Conservation (phyloP, 2,329 filamentous ascomycete genomes). For the Ramichloridium luteum region DNA sequence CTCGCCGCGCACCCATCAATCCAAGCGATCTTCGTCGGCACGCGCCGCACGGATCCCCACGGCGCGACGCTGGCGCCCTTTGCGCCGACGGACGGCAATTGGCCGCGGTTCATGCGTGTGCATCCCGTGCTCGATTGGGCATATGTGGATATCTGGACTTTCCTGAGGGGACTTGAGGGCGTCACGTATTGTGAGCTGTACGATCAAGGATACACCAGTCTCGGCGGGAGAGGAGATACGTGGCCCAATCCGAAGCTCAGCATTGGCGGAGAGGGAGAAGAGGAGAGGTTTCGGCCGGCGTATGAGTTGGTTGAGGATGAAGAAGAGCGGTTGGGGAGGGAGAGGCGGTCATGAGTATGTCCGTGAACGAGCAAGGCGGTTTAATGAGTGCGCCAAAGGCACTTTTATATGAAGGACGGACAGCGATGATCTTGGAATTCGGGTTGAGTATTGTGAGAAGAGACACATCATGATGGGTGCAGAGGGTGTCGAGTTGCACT, state of each 20-base stretch:
- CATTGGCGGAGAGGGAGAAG: conserved; percentile 21
- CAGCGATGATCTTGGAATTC: too few relatives aligned
- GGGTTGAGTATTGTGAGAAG: too few relatives aligned
- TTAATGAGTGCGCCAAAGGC: too few relatives aligned
- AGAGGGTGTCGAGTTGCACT: too few relatives aligned
- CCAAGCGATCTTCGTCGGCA: conserved; percentile 75
- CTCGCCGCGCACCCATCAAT: conserved; percentile 52
- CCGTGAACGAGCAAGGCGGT: too few relatives aligned
- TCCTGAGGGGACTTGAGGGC: conserved; percentile 63
- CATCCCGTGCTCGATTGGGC: conserved; percentile 98
- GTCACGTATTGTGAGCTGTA: conserved; percentile 82
- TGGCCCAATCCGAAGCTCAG: conserved; percentile 69
- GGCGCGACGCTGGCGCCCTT: conserved; percentile 69
- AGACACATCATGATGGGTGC: too few relatives aligned
- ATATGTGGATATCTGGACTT: conserved; percentile 87
- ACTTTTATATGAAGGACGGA: too few relatives aligned
- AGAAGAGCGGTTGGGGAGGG: conserved; percentile 66
- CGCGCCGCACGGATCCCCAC: conserved; percentile 83
- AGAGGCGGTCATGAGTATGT: conserved; percentile 10
- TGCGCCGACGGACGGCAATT: conserved; percentile 74
- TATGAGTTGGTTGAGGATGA: conserved; percentile 46
- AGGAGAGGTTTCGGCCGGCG: conserved; percentile 45
- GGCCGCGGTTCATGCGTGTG: conserved; percentile 85
- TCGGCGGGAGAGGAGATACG: conserved; percentile 85
- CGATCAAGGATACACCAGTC: conserved; percentile 75